Percentiles rank a stretch among this genome's conserved stretches.
Evolutionary conservation across 305 asterid species (phyloP).

Genomic region (Euphrasia arctica): DNA sequence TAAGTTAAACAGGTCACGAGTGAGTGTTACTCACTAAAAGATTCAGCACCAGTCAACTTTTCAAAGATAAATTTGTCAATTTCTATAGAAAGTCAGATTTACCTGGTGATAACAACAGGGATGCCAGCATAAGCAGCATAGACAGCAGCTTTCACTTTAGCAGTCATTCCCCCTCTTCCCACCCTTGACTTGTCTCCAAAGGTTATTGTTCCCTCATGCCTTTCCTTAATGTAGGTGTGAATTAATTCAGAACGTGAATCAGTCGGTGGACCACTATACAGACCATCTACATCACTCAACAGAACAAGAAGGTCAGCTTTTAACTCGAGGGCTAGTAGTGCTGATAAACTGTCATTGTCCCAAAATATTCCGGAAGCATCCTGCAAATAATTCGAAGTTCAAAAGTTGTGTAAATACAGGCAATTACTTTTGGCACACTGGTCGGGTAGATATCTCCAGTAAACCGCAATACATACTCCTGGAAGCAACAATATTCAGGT

Average conservation of each 20-base stretch:
- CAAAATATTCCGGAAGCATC: constrained; percentile 97
- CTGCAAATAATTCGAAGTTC: constrained; percentile 38
- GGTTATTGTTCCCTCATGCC: constrained; percentile 67
- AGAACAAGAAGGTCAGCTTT: constrained; percentile 95
- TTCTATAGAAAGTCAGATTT: constrained; percentile 16
- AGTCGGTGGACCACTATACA: constrained; percentile 93
- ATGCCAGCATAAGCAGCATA: constrained; percentile 88
- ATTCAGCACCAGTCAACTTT: neutral
- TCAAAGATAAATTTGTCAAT: neutral
- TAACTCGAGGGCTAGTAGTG: constrained; percentile 87
- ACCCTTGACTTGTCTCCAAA: constrained; percentile 98
- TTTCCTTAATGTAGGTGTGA: constrained; percentile 81
- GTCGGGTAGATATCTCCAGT: too few relatives aligned
- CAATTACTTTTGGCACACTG: too few relatives aligned
- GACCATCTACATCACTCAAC: constrained; percentile 99
- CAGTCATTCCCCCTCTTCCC: constrained; percentile 99
- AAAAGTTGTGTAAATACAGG: too few relatives aligned
- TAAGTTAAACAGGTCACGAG: too few relatives aligned
- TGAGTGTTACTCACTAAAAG: neutral
- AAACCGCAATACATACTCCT: neutral
- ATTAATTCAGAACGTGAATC: constrained; percentile 86
- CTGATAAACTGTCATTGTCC: constrained; percentile 98
- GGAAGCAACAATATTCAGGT: constrained; percentile 13
- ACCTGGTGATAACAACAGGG: constrained; percentile 98
- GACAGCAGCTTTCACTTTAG: constrained; percentile 97